A percentile compares a stretch with the other conserved stretches of the same genome.
Evolutionary conservation across 768 basidiomycete species (phyloP).

Genomic region (Sistotremastrum suecicum): DNA sequence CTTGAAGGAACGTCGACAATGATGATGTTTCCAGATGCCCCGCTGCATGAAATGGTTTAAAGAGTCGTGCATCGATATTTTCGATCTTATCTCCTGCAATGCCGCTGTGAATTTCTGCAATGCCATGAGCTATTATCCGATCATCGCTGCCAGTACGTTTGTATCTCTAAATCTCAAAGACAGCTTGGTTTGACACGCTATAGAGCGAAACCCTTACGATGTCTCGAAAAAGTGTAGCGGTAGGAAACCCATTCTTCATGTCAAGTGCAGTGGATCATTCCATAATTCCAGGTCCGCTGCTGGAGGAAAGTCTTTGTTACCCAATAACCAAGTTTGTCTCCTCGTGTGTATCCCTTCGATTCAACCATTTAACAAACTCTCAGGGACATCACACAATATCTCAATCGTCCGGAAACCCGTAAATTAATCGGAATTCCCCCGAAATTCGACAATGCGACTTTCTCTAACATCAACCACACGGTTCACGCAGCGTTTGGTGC

Average conservation of each 20-base stretch:
- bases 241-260: no score
- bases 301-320: slow-evolving; percentile 42
- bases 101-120: slow-evolving; percentile 21
- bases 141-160: slow-evolving; percentile 18
- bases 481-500: slow-evolving; percentile 38
- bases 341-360: slow-evolving; percentile 2
- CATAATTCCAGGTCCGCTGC: slow-evolving; percentile 19
- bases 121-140: slow-evolving; percentile 12
- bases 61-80: slow-evolving; percentile 18
- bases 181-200: background rate
- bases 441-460: slow-evolving; percentile 23
- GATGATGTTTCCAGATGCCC: slow-evolving; percentile 13
- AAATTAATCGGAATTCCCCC: slow-evolving; percentile 1
- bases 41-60: slow-evolving; percentile 19
- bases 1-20: background rate
- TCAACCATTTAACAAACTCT: background rate
- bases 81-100: slow-evolving; percentile 19
- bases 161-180: slow-evolving; percentile 3
- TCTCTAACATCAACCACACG: slow-evolving; percentile 36
- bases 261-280: no score
- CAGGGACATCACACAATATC: slow-evolving; percentile 18
- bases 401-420: slow-evolving; percentile 21
- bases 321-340: slow-evolving; percentile 28
- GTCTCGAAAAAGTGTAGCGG: no score
- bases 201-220: no score